Evolutionary conservation across 78 protist genomes (phyloP).

Genomic region (Emiliania huxleyi): DNA sequence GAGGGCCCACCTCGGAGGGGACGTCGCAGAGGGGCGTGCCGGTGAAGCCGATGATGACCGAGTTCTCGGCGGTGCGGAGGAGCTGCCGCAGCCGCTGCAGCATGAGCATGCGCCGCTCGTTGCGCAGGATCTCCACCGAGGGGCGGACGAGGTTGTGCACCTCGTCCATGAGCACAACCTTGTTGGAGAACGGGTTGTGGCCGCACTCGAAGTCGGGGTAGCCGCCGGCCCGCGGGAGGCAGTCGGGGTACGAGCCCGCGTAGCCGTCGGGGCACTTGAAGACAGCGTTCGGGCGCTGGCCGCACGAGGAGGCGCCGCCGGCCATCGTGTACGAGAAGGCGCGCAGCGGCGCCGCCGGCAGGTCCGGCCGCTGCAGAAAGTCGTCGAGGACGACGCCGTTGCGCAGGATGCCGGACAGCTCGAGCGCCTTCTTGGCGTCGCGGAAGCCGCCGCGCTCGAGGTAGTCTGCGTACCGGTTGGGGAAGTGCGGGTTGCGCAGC

Average conservation of each 20-base stretch:
- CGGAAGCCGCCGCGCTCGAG: not conserved
- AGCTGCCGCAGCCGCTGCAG: not conserved
- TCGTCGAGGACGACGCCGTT: not conserved
- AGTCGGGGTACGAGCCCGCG: not conserved
- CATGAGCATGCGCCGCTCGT: not conserved
- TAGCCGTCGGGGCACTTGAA: not conserved
- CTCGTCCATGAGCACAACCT: not conserved
- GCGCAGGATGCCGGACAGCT: not conserved
- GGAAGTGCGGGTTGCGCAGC: not conserved
- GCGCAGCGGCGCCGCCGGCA: not conserved
- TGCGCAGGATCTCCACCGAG: not conserved
- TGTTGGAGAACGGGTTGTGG: not conserved
- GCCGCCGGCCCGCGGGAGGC: not conserved
- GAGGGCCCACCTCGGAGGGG: too few species aligned
- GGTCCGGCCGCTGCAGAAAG: not conserved
- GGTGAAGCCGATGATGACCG: not conserved
- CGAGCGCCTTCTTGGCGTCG: not conserved
- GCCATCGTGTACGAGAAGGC: not conserved
- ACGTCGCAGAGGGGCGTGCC: not conserved
- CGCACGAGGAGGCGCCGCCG: not conserved
- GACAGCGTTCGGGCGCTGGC: not conserved
- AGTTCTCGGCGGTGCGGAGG: not conserved
- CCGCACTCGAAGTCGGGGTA: not conserved
- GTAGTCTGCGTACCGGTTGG: too few species aligned
- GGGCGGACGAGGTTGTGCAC: not conserved